These are phyloP conservation scores for Thermomyces lanuginosus DNA, from an alignment of 2,329 filamentous ascomycete species.

Conservation along the genomic window DNA sequence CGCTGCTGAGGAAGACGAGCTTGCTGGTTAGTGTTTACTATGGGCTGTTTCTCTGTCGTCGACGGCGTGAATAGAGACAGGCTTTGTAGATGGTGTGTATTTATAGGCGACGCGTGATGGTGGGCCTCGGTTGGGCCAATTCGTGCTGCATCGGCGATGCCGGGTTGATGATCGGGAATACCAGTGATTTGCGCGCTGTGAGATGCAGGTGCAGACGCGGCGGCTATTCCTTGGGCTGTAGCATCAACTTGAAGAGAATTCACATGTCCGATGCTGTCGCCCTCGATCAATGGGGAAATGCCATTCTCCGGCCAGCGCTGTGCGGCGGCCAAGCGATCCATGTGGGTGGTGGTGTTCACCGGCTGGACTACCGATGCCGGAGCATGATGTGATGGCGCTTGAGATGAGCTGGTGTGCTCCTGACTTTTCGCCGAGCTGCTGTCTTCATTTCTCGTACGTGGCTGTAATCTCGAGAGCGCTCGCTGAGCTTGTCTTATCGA, in stretches of 20 bases:
- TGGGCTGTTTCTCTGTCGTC: slow-evolving; percentile 1
- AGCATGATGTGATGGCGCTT: slow-evolving; percentile 8
- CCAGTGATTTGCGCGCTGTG: no score
- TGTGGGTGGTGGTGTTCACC: slow-evolving; percentile 13
- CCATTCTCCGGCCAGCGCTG: slow-evolving; percentile 19
- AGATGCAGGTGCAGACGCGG: no score
- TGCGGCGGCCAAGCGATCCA: slow-evolving; percentile 10
- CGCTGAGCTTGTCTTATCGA: slow-evolving; percentile 24
- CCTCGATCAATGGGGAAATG: slow-evolving; percentile 15
- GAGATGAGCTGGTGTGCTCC: slow-evolving; percentile 2
- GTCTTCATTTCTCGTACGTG: slow-evolving; percentile 9
- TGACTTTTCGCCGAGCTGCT: no score
- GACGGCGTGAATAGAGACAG: slow-evolving; percentile 10
- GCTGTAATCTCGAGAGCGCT: slow-evolving; percentile 21
- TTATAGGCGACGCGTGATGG: slow-evolving; percentile 12
- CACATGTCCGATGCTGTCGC: slow-evolving; percentile 11
- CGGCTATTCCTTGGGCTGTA: slow-evolving; percentile 9
- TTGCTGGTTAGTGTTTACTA: no score
- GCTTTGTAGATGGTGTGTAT: slow-evolving; percentile 12
- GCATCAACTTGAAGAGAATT: slow-evolving; percentile 11
- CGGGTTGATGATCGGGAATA: no score
- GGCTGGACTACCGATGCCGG: slow-evolving; percentile 12
- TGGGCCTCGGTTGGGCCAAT: no score
- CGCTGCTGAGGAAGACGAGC: slow-evolving; percentile 9
- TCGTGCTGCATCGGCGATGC: no score